phyloP scores from a whole-genome alignment of 2,329 filamentous ascomycete species.

The Lachnellula cervina region DNA sequence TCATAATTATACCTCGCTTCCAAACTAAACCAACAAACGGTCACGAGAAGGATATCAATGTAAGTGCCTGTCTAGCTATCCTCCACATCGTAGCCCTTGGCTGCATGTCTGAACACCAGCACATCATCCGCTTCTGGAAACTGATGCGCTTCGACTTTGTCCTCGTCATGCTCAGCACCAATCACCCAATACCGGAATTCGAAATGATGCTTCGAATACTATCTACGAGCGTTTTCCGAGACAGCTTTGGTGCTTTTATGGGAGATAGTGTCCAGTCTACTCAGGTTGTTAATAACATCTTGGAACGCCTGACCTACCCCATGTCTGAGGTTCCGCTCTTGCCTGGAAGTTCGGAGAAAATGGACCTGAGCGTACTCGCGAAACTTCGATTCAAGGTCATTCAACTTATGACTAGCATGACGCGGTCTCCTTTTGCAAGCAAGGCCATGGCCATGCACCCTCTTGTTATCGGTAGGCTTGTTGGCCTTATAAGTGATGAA shows the following conservation, averaged over 20 bases:
- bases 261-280: slow-evolving; percentile 40
- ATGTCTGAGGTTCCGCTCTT: slow-evolving; percentile 40
- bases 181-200: slow-evolving; percentile 60
- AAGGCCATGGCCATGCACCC: slow-evolving; percentile 63
- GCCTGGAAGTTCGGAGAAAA: slow-evolving; percentile 21
- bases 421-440: slow-evolving; percentile 57
- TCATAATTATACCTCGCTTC: slow-evolving; percentile 43
- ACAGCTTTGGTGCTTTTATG: slow-evolving; percentile 62
- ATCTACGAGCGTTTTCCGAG: slow-evolving; percentile 57
- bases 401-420: slow-evolving; percentile 55
- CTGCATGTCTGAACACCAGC: slow-evolving; percentile 40
- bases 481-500: slow-evolving; percentile 70
- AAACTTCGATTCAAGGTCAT: slow-evolving; percentile 36
- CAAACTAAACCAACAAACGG: slow-evolving; percentile 40
- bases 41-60: slow-evolving; percentile 54
- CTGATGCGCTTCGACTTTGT: slow-evolving; percentile 62
- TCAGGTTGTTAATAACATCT: slow-evolving; percentile 31
- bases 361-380: slow-evolving; percentile 21
- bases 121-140: slow-evolving; percentile 56
- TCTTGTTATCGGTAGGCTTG: slow-evolving; percentile 67
- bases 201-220: slow-evolving; percentile 61
- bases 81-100: slow-evolving; percentile 60
- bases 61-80: slow-evolving; percentile 58
- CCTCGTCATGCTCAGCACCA: slow-evolving; percentile 61
- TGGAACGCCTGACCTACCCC: slow-evolving; percentile 37